Conservation (phyloP, 2,329 filamentous ascomycete species). For the Metarhizium sp. region DNA sequence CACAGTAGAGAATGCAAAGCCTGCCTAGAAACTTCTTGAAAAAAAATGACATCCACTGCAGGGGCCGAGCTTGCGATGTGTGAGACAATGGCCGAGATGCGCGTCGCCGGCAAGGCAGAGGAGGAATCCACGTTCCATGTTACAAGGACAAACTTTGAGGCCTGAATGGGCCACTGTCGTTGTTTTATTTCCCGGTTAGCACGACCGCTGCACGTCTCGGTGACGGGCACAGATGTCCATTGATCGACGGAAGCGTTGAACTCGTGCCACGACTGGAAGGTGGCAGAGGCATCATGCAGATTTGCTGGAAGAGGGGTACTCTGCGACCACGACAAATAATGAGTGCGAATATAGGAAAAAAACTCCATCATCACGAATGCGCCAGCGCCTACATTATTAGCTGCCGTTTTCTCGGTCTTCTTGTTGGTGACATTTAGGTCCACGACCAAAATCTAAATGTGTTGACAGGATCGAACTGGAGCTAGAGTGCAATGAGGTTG, state of each 20-base stretch:
- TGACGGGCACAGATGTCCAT: not conserved
- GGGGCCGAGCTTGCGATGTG: constrained; percentile 9
- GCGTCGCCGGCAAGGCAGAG: not conserved
- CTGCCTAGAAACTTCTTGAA: constrained; percentile 22
- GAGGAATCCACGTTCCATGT: not conserved
- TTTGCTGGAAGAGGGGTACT: not conserved
- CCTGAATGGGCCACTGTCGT: not conserved
- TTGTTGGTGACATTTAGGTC: too few relatives aligned
- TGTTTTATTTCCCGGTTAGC: not conserved
- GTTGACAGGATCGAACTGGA: too few relatives aligned
- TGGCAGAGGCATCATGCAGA: not conserved
- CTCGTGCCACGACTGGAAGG: not conserved
- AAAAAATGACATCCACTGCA: constrained; percentile 21
- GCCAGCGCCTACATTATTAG: too few relatives aligned
- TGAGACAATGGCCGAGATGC: constrained; percentile 15
- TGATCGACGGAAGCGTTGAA: not conserved
- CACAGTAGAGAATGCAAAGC: constrained; percentile 16
- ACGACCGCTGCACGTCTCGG: not conserved
- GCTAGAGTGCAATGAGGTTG: too few relatives aligned
- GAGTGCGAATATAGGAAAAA: not conserved
- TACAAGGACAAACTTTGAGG: not conserved
- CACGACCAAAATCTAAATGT: too few relatives aligned
- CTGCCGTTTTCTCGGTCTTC: too few relatives aligned
- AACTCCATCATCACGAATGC: too few relatives aligned
- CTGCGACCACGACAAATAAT: not conserved